These are phyloP conservation scores for Pestalotiopsis sp. DNA, from an alignment of 2,329 filamentous ascomycete genomes.

Conservation along the genomic window DNA sequence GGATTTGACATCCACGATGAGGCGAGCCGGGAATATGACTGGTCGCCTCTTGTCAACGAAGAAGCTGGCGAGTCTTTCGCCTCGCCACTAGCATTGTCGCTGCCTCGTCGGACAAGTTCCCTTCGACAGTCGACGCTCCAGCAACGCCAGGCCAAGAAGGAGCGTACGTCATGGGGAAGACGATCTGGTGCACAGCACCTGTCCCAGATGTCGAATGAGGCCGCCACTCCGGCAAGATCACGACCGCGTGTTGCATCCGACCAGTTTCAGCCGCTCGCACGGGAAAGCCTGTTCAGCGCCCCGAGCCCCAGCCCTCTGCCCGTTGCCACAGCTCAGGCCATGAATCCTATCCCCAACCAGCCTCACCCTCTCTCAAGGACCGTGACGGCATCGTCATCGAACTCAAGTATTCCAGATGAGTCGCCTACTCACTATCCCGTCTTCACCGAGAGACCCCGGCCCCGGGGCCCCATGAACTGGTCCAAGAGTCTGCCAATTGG, in stretches of 20 bases:
- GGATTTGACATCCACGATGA: slow-evolving; percentile 58
- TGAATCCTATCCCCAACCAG: slow-evolving; percentile 50
- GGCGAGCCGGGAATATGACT: slow-evolving; percentile 52
- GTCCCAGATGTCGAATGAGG: slow-evolving; percentile 52
- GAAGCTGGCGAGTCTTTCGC: slow-evolving; percentile 41
- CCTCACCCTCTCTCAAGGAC: slow-evolving; percentile 86
- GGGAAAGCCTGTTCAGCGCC: slow-evolving; percentile 66
- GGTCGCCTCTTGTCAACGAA: slow-evolving; percentile 39
- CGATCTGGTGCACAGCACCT: slow-evolving; percentile 59
- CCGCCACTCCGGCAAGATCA: slow-evolving; percentile 58
- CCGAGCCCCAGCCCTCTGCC: slow-evolving; percentile 53
- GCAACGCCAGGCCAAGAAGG: slow-evolving; percentile 67
- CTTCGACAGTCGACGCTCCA: slow-evolving; percentile 85
- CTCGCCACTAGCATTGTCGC: slow-evolving; percentile 52
- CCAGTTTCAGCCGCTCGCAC: slow-evolving; percentile 68
- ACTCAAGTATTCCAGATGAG: slow-evolving; percentile 75
- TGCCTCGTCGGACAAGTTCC: slow-evolving; percentile 73
- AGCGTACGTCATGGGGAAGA: slow-evolving; percentile 65
- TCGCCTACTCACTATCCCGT: slow-evolving; percentile 61
- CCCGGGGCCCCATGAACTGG: slow-evolving; percentile 57
- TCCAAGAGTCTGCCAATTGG: slow-evolving; percentile 70
- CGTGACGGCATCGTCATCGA: slow-evolving; percentile 83
- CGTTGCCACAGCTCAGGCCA: slow-evolving; percentile 54
- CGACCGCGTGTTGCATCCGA: slow-evolving; percentile 79
- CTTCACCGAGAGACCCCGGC: slow-evolving; percentile 54